These are phyloP conservation scores for Blechomonas ayalai DNA, from an alignment of 208 protist genomes.

Conservation along the genomic window DNA sequence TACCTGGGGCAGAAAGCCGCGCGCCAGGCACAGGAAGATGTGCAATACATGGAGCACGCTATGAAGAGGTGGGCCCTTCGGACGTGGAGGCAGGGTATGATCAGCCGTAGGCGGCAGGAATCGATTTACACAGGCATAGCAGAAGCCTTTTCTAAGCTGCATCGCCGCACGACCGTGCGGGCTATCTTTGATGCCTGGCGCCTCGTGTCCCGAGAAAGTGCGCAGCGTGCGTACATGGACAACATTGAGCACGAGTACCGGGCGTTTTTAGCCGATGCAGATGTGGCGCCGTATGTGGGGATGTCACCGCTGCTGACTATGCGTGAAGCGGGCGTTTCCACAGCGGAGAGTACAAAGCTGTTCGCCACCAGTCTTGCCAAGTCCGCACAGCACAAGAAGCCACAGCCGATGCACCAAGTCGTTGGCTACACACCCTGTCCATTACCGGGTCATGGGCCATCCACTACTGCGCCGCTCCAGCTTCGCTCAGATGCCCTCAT, in stretches of 20 bases:
- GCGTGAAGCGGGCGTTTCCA: neutral
- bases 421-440: no score
- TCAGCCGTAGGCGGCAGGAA: conserved; percentile 8
- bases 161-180: conserved; percentile 18
- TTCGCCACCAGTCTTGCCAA: conserved; percentile 42
- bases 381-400: conserved; percentile 26
- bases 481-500: no score
- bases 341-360: conserved; percentile 20
- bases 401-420: no score
- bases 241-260: conserved; percentile 41
- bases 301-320: conserved; percentile 14
- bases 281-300: conserved; percentile 21
- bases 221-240: conserved; percentile 15
- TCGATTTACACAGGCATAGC: no score
- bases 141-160: conserved; percentile 16
- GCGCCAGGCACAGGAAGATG: conserved; percentile 40
- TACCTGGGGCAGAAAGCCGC: conserved; percentile 12
- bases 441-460: neutral
- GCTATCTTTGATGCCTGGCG: conserved; percentile 51
- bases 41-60: conserved; percentile 45
- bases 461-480: no score
- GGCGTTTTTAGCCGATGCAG: conserved; percentile 38
- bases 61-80: conserved; percentile 68
- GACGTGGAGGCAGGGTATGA: conserved; percentile 43
- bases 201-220: conserved; percentile 18